Conservation (phyloP, 73 alveolate genomes). For the Symbiodinium pilosum region DNA sequence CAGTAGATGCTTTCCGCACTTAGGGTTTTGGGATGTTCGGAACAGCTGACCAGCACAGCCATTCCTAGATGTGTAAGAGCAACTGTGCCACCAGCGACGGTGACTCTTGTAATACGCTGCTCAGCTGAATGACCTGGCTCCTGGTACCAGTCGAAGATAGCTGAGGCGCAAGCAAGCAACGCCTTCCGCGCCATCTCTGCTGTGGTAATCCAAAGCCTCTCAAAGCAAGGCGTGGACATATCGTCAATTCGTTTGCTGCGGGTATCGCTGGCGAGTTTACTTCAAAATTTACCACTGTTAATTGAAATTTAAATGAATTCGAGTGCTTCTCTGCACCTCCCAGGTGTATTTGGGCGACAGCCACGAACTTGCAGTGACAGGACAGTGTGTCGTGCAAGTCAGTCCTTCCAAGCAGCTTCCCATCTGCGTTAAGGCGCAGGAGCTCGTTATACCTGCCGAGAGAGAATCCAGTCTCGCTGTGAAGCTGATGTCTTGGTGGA, state of each 20-base stretch:
- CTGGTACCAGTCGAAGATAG: neutral
- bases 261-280: neutral
- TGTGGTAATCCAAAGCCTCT: constrained; percentile 34
- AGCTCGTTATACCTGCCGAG: constrained; percentile 55
- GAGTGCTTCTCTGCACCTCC: too few relatives aligned
- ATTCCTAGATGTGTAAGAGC: too few relatives aligned
- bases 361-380: constrained; percentile 53
- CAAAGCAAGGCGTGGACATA: constrained; percentile 1
- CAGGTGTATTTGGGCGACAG: constrained; percentile 54
- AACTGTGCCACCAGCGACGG: too few relatives aligned
- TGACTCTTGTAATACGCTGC: too few relatives aligned
- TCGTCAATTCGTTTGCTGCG: constrained; percentile 48
- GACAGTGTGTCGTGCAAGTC: neutral
- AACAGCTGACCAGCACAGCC: too few relatives aligned
- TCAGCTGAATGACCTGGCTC: too few relatives aligned
- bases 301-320: neutral
- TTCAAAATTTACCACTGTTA: neutral
- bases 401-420: neutral
- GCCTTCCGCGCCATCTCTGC: constrained; percentile 76
- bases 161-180: constrained; percentile 51
- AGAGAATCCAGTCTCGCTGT: constrained; percentile 31
- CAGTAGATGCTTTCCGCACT: too few relatives aligned
- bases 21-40: too few relatives aligned
- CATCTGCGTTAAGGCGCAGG: neutral
- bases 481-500: constrained; percentile 89